Base-by-base conservation (phyloP, 2,329 filamentous ascomycete species). In the Lojkania enalia region DNA sequence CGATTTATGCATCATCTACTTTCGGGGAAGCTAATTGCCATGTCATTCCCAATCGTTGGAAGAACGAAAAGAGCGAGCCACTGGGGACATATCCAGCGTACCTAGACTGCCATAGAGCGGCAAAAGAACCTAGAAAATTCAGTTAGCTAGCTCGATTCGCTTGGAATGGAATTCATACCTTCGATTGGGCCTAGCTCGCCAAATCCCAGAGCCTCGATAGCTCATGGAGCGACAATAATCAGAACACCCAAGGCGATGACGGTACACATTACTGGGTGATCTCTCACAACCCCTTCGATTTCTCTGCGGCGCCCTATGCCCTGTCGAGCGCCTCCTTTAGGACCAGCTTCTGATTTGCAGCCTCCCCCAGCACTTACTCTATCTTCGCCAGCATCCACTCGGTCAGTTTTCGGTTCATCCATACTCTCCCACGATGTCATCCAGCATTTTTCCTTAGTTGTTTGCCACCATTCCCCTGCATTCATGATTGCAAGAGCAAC, bases 11-110 rank as follows among this genome's bases (percentile, higher is more conserved):
- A n/a, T n/a, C n/a, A n/a, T n/a, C n/a, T n/a, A n/a, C n/a, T n/a
- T n/a, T n/a, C n/a, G n/a, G n/a, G n/a, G n/a, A n/a, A n/a, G n/a
- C n/a, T n/a, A n/a, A n/a, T n/a, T n/a, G 57, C 61, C 57, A 64
- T 27, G 53, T 57, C 70, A 75, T 75, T 0, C 72, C 72, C 46
- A 75, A 49, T 11, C 69, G 58, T 62, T 75, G 72, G 21, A 76
- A 67, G 39, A 63, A 76, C 2, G 65, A 64, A 46, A 74, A 73
- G n/a, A 76, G 48, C 3, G 71, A 71, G 0, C 60, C 61, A 45
- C 68, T 68, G 0, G 71, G 68, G 39, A 75, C 70, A 35, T 64
- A 64, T 1, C 71, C 72, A 2, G 54, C 57, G 52, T 74, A 74
- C 1, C 40, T 50, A 0, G 60, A 46, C 52, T 74, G 67, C 70